Evolutionary conservation across 306 rosid genomes (phyloP).

Genomic region (Trifolium fragiferum): DNA sequence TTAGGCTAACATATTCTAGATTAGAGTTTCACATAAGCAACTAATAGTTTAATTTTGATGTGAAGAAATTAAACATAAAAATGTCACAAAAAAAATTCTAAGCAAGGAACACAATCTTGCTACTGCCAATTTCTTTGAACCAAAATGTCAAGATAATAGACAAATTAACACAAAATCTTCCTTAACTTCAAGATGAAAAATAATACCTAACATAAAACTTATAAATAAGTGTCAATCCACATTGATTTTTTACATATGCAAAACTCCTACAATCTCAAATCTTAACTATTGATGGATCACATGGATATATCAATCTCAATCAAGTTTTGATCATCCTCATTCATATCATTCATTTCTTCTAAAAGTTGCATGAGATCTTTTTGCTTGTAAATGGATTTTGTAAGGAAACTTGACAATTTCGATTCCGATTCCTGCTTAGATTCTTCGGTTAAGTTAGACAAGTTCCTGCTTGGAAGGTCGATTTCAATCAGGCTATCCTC

Average conservation of each 20-base stretch:
- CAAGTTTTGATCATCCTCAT: constrained; percentile 64
- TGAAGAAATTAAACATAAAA: background rate
- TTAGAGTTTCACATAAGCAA: background rate
- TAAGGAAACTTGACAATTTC: constrained; percentile 45
- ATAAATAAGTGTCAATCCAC: constrained; percentile 33
- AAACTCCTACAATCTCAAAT: constrained; percentile 46
- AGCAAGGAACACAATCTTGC: constrained; percentile 20
- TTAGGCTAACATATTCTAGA: background rate
- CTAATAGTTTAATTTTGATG: constrained; percentile 8
- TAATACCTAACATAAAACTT: constrained; percentile 6
- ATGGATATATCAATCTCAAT: constrained; percentile 75
- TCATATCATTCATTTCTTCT: constrained; percentile 65
- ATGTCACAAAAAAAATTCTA: background rate
- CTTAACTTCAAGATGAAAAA: constrained; percentile 20
- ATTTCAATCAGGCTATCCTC: constrained; percentile 74
- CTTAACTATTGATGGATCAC: constrained; percentile 56
- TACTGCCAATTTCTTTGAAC: background rate
- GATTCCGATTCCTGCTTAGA: constrained; percentile 43
- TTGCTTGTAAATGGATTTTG: constrained; percentile 51
- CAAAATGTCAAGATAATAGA: background rate
- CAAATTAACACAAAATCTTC: background rate
- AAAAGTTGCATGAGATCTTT: constrained; percentile 53
- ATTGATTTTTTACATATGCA: constrained; percentile 27
- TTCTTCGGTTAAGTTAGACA: constrained; percentile 43
- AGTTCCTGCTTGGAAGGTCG: constrained; percentile 51